phyloP scores from a whole-genome alignment of 108 stramenopile genomes.

The Nitzschia inconspicua region DNA sequence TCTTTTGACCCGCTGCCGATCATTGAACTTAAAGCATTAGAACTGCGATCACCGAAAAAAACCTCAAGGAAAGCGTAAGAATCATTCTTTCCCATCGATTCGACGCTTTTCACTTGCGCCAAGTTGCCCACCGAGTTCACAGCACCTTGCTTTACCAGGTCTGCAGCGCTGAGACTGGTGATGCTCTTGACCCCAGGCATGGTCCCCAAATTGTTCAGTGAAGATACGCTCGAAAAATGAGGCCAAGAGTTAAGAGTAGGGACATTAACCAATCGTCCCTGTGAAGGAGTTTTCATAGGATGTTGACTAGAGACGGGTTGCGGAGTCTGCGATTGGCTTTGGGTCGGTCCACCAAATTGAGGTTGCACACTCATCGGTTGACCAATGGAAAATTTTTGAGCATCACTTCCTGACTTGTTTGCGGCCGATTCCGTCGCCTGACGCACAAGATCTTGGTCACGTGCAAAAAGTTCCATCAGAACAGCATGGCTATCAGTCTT shows the following conservation, averaged over 20 bases:
- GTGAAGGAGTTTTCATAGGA: constrained; percentile 52
- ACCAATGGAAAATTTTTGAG: too few relatives aligned
- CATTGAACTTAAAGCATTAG: constrained; percentile 27
- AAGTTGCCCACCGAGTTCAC: constrained; percentile 84
- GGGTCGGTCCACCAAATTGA: background rate
- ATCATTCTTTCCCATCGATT: constrained; percentile 80
- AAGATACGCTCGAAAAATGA: constrained; percentile 85
- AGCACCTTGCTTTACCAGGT: constrained; percentile 81
- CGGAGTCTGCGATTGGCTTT: constrained; percentile 25
- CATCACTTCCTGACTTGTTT: too few relatives aligned
- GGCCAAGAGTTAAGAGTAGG: constrained; percentile 86
- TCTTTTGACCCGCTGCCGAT: constrained; percentile 27
- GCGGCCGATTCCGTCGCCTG: constrained; percentile 61
- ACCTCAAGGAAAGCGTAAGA: constrained; percentile 93
- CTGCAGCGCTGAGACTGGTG: constrained; percentile 79
- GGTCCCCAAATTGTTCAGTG: constrained; percentile 80
- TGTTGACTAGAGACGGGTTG: constrained; percentile 34
- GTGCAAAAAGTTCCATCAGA: constrained; percentile 88
- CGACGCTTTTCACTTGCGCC: constrained; percentile 87
- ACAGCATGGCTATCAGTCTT: constrained; percentile 91
- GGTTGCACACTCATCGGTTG: constrained; percentile 9
- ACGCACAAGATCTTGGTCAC: constrained; percentile 88
- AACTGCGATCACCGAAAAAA: constrained; percentile 82
- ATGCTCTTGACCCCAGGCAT: constrained; percentile 90
- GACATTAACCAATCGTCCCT: constrained; percentile 35